Conservation (phyloP, 2,329 filamentous ascomycete species). For the Penicillium sp. region DNA sequence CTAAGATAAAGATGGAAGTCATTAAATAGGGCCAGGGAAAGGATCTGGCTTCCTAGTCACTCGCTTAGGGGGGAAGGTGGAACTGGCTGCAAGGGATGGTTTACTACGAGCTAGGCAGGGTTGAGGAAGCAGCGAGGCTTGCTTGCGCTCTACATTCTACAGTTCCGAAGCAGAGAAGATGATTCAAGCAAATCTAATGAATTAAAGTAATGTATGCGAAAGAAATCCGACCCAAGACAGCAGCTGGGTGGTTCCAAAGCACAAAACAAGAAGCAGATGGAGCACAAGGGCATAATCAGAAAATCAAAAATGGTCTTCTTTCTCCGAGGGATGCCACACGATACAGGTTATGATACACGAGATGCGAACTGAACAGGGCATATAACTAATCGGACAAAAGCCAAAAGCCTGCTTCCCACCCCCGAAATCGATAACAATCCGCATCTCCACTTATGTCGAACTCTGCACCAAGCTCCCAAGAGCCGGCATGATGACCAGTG, state of each 20-base stretch:
- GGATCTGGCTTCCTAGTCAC: too few species aligned
- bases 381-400: constrained; percentile 19
- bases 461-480: constrained; percentile 1
- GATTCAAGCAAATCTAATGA: constrained; percentile 11
- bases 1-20: too few species aligned
- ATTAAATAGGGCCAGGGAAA: not conserved
- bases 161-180: not conserved
- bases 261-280: not conserved
- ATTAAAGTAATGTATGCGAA: constrained; percentile 22
- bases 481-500: constrained; percentile 5
- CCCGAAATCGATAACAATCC: constrained; percentile 21
- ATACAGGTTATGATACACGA: constrained; percentile 33
- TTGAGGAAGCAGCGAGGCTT: fast-evolving
- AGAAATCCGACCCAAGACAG: constrained; percentile 11
- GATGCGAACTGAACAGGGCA: constrained; percentile 20
- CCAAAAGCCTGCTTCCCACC: constrained; percentile 18
- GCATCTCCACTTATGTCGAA: constrained; percentile 2
- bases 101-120: fast-evolving
- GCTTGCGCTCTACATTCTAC: fast-evolving
- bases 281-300: not conserved
- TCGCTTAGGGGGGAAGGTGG: not conserved
- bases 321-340: constrained; percentile 33
- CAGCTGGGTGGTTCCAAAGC: constrained; percentile 17
- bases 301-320: constrained; percentile 31
- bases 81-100: not conserved